phyloP scores from a whole-genome alignment of 2,329 filamentous ascomycete genomes.

The Neurospora crassa region DNA sequence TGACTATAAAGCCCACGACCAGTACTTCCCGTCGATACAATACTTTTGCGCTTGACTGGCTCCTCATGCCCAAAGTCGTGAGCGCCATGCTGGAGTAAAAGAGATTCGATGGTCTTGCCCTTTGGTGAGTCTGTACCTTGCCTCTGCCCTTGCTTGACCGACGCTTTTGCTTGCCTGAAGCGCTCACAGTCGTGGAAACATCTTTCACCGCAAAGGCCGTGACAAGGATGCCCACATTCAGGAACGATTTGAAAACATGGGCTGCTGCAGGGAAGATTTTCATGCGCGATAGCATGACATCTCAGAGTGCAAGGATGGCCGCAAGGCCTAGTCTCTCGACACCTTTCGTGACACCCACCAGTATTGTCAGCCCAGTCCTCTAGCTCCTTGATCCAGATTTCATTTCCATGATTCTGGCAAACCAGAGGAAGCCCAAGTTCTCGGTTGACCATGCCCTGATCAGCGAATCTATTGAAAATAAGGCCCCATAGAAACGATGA shows the following conservation, averaged over 20 bases:
- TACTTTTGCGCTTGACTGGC: background rate
- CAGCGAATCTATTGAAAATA: constrained; percentile 42
- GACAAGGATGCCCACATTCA: constrained; percentile 18
- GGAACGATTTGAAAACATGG: constrained; percentile 13
- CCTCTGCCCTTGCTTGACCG: background rate
- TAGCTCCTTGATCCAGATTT: constrained; percentile 40
- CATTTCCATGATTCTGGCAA: constrained; percentile 49
- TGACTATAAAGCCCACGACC: background rate
- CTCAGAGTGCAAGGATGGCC: constrained; percentile 40
- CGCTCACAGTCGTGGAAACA: constrained; percentile 14
- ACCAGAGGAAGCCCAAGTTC: constrained; percentile 46
- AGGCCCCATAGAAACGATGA: constrained; percentile 30
- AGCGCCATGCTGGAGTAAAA: background rate
- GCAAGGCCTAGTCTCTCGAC: constrained; percentile 33
- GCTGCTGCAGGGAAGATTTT: constrained; percentile 14
- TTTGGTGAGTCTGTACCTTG: background rate
- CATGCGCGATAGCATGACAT: constrained; percentile 34
- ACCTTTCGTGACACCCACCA: constrained; percentile 43
- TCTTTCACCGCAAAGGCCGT: constrained; percentile 12
- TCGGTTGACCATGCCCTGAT: constrained; percentile 23
- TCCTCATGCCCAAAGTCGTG: background rate
- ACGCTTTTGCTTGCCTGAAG: background rate
- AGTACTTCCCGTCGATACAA: background rate
- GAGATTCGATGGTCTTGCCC: background rate
- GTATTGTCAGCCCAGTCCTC: constrained; percentile 38